These are phyloP conservation scores for Pseudofabraea citricarpa DNA, from an alignment of 2,329 filamentous ascomycete genomes.

Conservation along the genomic window DNA sequence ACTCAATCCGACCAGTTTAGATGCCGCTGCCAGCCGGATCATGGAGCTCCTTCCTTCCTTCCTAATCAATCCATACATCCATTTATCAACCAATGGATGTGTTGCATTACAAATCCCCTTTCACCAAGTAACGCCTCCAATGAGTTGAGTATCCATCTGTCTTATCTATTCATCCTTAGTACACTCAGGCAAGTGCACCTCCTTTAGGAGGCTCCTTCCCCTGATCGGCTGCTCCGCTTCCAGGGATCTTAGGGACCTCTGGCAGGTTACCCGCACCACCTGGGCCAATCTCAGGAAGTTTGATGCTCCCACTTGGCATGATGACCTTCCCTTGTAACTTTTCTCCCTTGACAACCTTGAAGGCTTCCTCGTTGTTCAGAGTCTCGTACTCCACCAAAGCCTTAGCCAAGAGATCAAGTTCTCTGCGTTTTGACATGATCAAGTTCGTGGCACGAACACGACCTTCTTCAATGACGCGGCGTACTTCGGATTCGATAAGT, in stretches of 20 bases:
- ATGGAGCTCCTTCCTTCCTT: no score
- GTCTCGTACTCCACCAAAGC: conserved; percentile 95
- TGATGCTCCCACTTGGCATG: conserved; percentile 56
- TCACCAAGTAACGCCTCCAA: conserved; percentile 2
- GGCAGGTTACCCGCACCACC: conserved; percentile 13
- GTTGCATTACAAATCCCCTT: no score
- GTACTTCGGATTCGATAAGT: conserved; percentile 83
- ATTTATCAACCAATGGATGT: no score
- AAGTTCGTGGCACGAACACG: conserved; percentile 69
- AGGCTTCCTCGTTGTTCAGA: conserved; percentile 80
- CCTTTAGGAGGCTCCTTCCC: conserved; percentile 19
- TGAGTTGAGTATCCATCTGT: conserved; percentile 7
- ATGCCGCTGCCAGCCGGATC: no score
- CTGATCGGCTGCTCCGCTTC: conserved; percentile 13
- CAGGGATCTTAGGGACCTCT: conserved; percentile 20
- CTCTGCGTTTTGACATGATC: conserved; percentile 69
- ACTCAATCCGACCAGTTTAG: no score
- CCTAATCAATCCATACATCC: no score
- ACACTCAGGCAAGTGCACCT: conserved; percentile 18
- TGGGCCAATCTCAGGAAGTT: conserved; percentile 48
- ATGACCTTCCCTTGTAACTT: conserved; percentile 66
- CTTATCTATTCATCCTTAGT: conserved; percentile 3
- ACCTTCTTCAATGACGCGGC: conserved; percentile 76
- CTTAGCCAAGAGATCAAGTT: conserved; percentile 82
- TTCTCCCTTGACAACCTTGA: conserved; percentile 84